Base-by-base conservation (phyloP, 2,329 filamentous ascomycete genomes). In the Microascus cirrosus region DNA sequence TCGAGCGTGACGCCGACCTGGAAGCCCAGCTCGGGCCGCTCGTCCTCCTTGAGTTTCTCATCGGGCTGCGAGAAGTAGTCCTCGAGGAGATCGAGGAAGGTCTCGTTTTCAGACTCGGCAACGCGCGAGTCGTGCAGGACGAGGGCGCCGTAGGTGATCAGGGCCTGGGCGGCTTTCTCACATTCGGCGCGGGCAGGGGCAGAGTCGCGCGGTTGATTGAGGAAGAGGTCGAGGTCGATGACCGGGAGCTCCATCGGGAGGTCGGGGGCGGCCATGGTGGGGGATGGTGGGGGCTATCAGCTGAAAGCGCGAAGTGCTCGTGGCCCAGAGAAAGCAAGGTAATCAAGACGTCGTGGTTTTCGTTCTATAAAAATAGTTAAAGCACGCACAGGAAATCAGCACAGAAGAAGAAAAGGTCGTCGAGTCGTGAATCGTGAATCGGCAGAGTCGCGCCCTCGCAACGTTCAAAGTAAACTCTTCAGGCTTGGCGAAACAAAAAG, bases 1-100 rank as follows among this genome's bases (percentile, higher is more conserved):
- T 83, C 81, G 58, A 84, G 76, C 35, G 81, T 84, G 50, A 83
- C 81, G 61, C 81, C 81, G 55, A 84, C 74, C 70, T 84, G 81
- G 70, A 82, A 84, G 65, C 77, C 75, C 28, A 84, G 70, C 64
- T 79, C 78, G 6, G 81, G 81, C 2, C 80, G 75, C 70, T 83
- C 79, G 62, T 84, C 81, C 39, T 65, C 66, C 54, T 67, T 68
- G 39, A 84, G 73, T 2, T 65, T 67, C 10, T 67, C 73, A 20
- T 71, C 70, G 18, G 80, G 77, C 68, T 84, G 81, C 36, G 79
- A 80, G 65, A 84, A 84, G 73, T 84, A 84, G 71, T 83, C 80
- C 69, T 84, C 81, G n/a, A 84, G 75, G 42, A 84, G 73, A 67
- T 84, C 80, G 59, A 84, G 77, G 63, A 84, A 84, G 57, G 72